These are phyloP conservation scores for Elaeis oleifera DNA, from an alignment of 202 grass and related monocot genomes.

Conservation along the genomic window DNA sequence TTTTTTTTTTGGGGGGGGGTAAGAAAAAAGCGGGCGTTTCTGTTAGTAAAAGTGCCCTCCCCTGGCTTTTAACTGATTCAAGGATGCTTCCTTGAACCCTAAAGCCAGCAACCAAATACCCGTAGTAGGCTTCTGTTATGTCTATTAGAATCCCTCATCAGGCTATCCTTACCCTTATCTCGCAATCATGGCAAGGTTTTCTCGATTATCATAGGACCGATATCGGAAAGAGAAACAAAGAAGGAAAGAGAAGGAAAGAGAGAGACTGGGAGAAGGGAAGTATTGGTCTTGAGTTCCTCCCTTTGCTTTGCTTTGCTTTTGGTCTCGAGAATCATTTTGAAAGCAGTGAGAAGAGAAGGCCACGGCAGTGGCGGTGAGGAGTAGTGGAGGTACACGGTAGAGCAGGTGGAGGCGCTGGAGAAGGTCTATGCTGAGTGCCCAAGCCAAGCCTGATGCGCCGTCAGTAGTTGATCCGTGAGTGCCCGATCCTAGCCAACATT, in stretches of 20 bases:
- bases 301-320: background rate
- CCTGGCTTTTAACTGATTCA: background rate
- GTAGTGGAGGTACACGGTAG: conserved; percentile 59
- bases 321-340: conserved; percentile 1
- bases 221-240: conserved; percentile 13
- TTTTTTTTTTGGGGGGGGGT: background rate
- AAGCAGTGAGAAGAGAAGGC: conserved; percentile 32
- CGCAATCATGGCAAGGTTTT: background rate
- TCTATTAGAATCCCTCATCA: background rate
- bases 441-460: conserved; percentile 75
- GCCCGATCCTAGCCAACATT: conserved; percentile 70
- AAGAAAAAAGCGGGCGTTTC: background rate
- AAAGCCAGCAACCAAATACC: conserved; percentile 6
- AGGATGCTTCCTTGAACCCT: conserved; percentile 1
- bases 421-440: conserved; percentile 73
- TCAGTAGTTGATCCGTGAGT: conserved; percentile 78
- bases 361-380: conserved; percentile 48
- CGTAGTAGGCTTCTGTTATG: background rate
- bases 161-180: background rate
- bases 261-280: conserved; percentile 9
- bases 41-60: background rate
- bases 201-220: background rate
- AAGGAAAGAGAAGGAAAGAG: conserved; percentile 15
- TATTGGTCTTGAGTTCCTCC: background rate
- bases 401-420: conserved; percentile 87